Evolutionary conservation across 768 basidiomycete genomes (phyloP).

Genomic region (Wakefieldia striispora): DNA sequence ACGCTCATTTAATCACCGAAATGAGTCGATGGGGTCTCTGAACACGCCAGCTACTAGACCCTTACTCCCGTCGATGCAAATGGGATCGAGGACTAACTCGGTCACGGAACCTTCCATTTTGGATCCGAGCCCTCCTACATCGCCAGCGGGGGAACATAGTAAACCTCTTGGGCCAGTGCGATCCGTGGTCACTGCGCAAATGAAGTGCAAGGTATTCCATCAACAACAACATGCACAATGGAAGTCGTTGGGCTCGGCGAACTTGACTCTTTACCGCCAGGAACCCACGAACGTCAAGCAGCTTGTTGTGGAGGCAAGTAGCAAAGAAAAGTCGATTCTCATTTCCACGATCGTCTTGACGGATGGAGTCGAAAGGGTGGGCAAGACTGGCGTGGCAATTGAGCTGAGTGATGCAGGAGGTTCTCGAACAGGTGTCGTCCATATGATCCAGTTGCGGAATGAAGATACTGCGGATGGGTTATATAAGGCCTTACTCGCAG

Average conservation of each 20-base stretch:
- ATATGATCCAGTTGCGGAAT: conserved; percentile 95
- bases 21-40: conserved; percentile 16
- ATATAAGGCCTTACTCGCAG: conserved; percentile 83
- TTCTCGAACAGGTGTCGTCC: conserved; percentile 87
- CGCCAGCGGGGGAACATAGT: conserved; percentile 59
- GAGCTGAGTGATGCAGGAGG: conserved; percentile 87
- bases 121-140: conserved; percentile 81
- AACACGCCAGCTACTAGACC: conserved; percentile 46
- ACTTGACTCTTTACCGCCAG: conserved; percentile 83
- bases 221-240: conserved; percentile 97
- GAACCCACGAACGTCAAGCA: conserved; percentile 90
- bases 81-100: conserved; percentile 51
- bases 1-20: conserved; percentile 18
- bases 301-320: conserved; percentile 88
- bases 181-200: conserved; percentile 79
- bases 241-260: conserved; percentile 90
- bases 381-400: conserved; percentile 95
- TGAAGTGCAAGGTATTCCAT: conserved; percentile 98
- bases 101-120: conserved; percentile 52
- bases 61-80: conserved; percentile 62
- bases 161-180: conserved; percentile 63
- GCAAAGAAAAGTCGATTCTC: conserved; percentile 68
- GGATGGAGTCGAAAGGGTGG: conserved; percentile 97
- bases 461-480: conserved; percentile 82
- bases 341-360: conserved; percentile 96